phyloP scores from a whole-genome alignment of 225 moss, liverwort and hornwort species.

The Pseudoscleropodium purum region DNA sequence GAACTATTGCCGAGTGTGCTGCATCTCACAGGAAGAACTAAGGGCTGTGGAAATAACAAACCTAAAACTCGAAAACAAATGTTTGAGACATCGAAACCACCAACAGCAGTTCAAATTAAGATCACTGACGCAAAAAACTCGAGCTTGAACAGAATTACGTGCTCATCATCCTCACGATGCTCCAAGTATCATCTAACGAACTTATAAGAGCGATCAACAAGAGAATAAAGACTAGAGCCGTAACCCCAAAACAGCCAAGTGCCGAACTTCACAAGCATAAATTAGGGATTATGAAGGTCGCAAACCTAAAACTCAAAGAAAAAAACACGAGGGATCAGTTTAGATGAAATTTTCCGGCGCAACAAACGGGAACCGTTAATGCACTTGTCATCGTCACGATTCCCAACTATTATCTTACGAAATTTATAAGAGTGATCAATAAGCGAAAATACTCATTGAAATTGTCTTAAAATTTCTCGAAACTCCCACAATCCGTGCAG shows the following conservation, averaged over 20 bases:
- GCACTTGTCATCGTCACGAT: neutral
- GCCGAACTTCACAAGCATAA: neutral
- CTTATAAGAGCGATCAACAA: neutral
- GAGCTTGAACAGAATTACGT: neutral
- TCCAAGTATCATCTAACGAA: neutral
- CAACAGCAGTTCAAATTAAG: neutral
- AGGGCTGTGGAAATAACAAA: neutral
- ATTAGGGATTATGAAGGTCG: neutral
- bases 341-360: neutral
- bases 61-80: neutral
- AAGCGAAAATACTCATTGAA: neutral
- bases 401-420: neutral
- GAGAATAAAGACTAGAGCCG: neutral
- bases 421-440: neutral
- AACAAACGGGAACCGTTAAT: neutral
- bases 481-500: neutral
- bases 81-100: neutral
- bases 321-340: neutral
- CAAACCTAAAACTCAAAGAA: neutral
- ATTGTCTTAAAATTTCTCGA: neutral
- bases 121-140: neutral
- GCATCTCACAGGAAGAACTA: neutral
- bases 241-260: neutral
- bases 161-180: neutral
- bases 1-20: neutral